Base-by-base conservation (phyloP, 371 early-diverging fungal genomes). In the Thermomucor indicae-seudaticae region DNA sequence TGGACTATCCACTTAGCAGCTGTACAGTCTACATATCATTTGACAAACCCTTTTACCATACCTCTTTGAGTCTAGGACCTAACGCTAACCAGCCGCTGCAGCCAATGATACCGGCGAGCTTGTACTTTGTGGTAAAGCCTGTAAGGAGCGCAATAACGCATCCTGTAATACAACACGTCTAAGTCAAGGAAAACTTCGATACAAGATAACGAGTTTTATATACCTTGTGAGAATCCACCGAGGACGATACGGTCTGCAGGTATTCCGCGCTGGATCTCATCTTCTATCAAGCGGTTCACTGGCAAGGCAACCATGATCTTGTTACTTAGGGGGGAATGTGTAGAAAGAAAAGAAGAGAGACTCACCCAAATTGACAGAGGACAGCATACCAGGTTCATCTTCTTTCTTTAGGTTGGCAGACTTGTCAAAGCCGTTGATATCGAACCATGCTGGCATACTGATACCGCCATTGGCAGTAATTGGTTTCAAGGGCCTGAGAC, bases 201-300 rank as follows among this genome's bases (percentile, higher is more conserved):
- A 47, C 7, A 1, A 29, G 20, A n/a, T 28, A 25, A 39, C 11
- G 20, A 16, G 44, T 40, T 5, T 20, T 47, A 42, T 8, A 16
- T 70, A 55, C 93, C 97, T 74, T 97, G 98, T 19, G 94, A 93
- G 68, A 97, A 97, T 0, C 97, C 98, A 31, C 95, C 95, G 19
- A 97, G 49, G 23, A 95, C 84, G 44, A 97, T 96, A 12, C 94
- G 78, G 43, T 87, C 75, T 12, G 92, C 68, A 1, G 91, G 83
- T 45, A 93, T 93, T 7, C 92, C 91, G 28, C 54, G 55, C 29
- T 87, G 87, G 10, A 92, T 72, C 66, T 96, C 96, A 8, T 78
- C 64, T 3, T 80, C 74, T 24, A 97, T 76, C 34, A 95, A 63
- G 34, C 75, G 57, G 58, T 81, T 81, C 45, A 93, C 87, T 86